A percentile compares a stretch with the other conserved stretches of the same genome.
Conservation (phyloP, 2,329 filamentous ascomycete genomes). For the Aspergillus niger region DNA sequence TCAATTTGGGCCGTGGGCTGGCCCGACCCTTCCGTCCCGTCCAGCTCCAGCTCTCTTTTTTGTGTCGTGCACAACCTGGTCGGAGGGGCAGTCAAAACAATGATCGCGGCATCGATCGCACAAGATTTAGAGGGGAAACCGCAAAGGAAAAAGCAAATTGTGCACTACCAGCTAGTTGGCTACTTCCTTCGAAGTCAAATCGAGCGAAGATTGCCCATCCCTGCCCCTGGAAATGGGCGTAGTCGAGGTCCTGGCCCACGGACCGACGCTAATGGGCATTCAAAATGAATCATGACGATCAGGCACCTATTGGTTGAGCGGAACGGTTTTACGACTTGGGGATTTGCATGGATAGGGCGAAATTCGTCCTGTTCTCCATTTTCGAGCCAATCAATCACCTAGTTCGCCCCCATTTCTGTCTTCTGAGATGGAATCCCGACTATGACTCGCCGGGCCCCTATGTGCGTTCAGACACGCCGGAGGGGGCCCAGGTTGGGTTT, state of each 20-base stretch:
- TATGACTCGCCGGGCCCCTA: conserved; percentile 24
- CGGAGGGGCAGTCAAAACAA: conserved; percentile 4
- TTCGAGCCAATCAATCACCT: conserved; percentile 36
- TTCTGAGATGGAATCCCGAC: conserved; percentile 30
- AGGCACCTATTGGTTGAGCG: conserved; percentile 18
- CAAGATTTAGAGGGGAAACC: background rate
- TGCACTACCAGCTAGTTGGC: background rate
- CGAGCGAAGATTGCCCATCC: background rate
- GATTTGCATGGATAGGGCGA: conserved; percentile 27
- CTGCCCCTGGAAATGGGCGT: conserved; percentile 7
- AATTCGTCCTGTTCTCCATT: conserved; percentile 18
- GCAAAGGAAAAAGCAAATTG: background rate
- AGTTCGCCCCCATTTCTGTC: conserved; percentile 25
- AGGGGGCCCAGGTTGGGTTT: background rate
- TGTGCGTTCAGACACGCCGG: conserved; percentile 13
- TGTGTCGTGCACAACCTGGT: conserved; percentile 11
- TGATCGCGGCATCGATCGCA: background rate
- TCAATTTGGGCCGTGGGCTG: conserved; percentile 19
- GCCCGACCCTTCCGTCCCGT: conserved; percentile 43
- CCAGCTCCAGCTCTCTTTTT: conserved; percentile 23
- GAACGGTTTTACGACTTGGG: conserved; percentile 27
- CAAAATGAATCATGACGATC: conserved; percentile 31
- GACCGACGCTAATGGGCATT: conserved; percentile 8
- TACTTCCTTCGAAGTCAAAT: background rate
- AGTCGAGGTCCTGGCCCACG: conserved; percentile 4